phyloP scores from a whole-genome alignment of 1,284 basidiomycete genomes.

The Cystobasidiaceae sp. region DNA sequence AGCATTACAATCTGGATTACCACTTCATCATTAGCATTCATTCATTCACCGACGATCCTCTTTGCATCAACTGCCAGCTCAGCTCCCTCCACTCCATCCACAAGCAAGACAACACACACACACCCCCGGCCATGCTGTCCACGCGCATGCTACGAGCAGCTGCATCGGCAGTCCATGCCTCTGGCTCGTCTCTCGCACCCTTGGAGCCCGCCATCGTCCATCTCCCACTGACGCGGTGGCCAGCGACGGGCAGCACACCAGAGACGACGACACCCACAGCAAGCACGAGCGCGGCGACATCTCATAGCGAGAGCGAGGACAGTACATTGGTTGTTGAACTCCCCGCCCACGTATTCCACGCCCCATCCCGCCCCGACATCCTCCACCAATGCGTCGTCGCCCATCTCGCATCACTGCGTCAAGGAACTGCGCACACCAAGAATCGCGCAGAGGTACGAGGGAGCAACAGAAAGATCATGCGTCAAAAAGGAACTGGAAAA shows the following conservation, averaged over 20 bases:
- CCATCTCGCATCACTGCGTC: constrained; percentile 77
- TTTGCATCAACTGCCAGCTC: not conserved
- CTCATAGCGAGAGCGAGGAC: not conserved
- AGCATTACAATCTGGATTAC: no score
- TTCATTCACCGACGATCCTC: no score
- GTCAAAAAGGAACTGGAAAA: constrained; percentile 84
- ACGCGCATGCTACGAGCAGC: not conserved
- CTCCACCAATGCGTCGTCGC: constrained; percentile 89
- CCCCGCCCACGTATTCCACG: constrained; percentile 75
- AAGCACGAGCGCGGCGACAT: not conserved
- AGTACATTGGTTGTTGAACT: constrained; percentile 58
- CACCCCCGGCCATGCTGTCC: not conserved
- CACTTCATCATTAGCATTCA: no score
- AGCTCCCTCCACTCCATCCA: not conserved
- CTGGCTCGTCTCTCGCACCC: not conserved
- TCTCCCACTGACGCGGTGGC: constrained; percentile 24
- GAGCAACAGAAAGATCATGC: constrained; percentile 79
- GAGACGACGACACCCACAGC: not conserved
- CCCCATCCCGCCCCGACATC: constrained; percentile 82
- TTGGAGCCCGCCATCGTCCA: constrained; percentile 18
- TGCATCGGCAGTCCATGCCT: not conserved
- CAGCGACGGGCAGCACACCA: not conserved
- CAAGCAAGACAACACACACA: not conserved
- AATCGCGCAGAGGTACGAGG: constrained; percentile 82
- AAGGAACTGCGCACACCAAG: constrained; percentile 87